A percentile compares a stretch with the other conserved stretches of the same genome.
Evolutionary conservation across 306 rosid genomes (phyloP).

Genomic region (Pterocarpus macrocarpus): DNA sequence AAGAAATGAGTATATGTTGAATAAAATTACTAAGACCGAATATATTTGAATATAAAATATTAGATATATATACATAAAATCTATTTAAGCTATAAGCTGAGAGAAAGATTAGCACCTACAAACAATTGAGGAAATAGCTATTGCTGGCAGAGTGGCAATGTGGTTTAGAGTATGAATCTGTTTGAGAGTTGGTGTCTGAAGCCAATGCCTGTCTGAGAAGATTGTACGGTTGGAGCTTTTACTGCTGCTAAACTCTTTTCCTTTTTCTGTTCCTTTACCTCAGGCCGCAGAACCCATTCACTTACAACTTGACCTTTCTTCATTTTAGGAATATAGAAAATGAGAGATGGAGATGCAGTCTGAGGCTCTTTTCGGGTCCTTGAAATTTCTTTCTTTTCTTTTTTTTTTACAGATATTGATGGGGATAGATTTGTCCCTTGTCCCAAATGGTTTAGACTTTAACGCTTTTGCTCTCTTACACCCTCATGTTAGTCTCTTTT

Average conservation of each 20-base stretch:
- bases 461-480: background rate
- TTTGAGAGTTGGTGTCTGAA: conserved; percentile 46
- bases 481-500: background rate
- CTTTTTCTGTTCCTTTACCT: conserved; percentile 72
- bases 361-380: conserved; percentile 31
- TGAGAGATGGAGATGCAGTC: conserved; percentile 38
- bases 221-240: conserved; percentile 76
- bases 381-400: background rate
- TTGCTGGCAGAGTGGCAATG: too few species aligned
- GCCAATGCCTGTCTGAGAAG: conserved; percentile 49
- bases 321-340: conserved; percentile 51
- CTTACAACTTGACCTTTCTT: conserved; percentile 64
- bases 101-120: conserved; percentile 26
- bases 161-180: too few species aligned
- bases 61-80: too few species aligned
- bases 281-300: conserved; percentile 52
- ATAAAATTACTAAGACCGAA: too few species aligned
- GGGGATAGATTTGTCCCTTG: background rate
- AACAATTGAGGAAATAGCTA: conserved; percentile 41
- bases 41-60: too few species aligned
- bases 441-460: background rate
- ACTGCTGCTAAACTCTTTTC: conserved; percentile 69
- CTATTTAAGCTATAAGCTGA: background rate
- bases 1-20: too few species aligned
- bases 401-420: background rate